Percentiles rank a stretch among this genome's conserved stretches.
These are phyloP conservation scores for Xylariaceae sp. DNA, from an alignment of 2,329 filamentous ascomycete species.

Conservation along the genomic window DNA sequence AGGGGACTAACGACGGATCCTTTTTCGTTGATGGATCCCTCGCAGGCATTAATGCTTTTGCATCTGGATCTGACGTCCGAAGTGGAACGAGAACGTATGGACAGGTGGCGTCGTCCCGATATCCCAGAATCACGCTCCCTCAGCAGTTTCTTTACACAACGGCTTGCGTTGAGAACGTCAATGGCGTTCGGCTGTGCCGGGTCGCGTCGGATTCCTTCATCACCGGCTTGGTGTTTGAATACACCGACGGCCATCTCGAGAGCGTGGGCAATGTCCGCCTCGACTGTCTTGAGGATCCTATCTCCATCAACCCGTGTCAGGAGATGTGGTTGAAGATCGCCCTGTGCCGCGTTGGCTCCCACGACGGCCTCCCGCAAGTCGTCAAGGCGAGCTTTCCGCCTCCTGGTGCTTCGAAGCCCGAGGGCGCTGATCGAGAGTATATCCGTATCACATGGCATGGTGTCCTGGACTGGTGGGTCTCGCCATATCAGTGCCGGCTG, in stretches of 20 bases:
- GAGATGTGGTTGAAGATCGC: slow-evolving; percentile 4
- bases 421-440: neutral
- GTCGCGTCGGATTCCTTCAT: neutral
- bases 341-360: neutral
- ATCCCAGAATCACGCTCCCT: neutral
- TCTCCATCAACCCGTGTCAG: neutral
- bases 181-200: neutral
- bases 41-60: slow-evolving; percentile 3
- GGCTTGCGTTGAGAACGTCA: neutral
- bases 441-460: slow-evolving; percentile 3
- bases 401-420: neutral
- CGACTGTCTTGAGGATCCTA: slow-evolving; percentile 1
- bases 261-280: slow-evolving; percentile 1
- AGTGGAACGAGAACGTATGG: neutral
- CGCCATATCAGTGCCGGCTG: neutral
- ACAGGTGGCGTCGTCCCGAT: neutral
- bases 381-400: neutral
- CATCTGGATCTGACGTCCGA: neutral
- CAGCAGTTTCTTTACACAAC: slow-evolving; percentile 2
- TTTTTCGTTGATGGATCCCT: slow-evolving; percentile 3
- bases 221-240: slow-evolving; percentile 1
- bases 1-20: neutral
- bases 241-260: neutral
- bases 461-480: slow-evolving; percentile 2
- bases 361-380: neutral